Percentiles rank a stretch among this genome's conserved stretches.
Conservation (phyloP, 495 filamentous ascomycete species). For the Rhypophila decipiens region DNA sequence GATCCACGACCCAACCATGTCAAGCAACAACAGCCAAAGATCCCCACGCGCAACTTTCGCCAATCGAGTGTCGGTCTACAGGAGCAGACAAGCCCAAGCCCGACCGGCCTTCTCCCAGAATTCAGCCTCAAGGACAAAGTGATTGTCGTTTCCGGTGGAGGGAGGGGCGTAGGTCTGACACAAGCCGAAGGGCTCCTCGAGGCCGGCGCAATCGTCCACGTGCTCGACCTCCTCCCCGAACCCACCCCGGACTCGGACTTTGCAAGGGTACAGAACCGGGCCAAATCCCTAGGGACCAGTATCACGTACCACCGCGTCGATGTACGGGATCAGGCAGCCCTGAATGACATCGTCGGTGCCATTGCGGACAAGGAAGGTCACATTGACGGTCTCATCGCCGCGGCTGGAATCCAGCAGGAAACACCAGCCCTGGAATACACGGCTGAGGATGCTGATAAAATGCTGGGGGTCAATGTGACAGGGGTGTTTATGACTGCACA, state of each 20-base stretch:
- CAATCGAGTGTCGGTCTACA: conserved; percentile 2
- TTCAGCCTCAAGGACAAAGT: conserved; percentile 76
- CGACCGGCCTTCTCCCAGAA: conserved; percentile 52
- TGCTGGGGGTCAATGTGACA: conserved; percentile 69
- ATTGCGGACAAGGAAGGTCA: conserved; percentile 68
- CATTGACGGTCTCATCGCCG: conserved; percentile 75
- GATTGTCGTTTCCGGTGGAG: conserved; percentile 71
- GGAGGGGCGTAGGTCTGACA: conserved; percentile 69
- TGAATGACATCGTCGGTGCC: conserved; percentile 59
- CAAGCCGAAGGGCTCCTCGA: conserved; percentile 77
- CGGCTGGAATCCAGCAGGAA: conserved; percentile 73
- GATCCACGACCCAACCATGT: not conserved
- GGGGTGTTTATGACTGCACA: conserved; percentile 74
- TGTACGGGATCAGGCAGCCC: conserved; percentile 65
- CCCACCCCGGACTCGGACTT: conserved; percentile 44
- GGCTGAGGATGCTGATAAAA: conserved; percentile 53
- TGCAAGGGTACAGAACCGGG: conserved; percentile 55
- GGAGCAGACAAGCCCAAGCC: not conserved
- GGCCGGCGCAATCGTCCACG: conserved; percentile 67
- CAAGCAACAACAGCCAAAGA: not conserved
- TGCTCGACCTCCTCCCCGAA: conserved; percentile 44
- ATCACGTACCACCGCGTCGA: conserved; percentile 78
- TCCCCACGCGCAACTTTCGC: conserved; percentile 7
- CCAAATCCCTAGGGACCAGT: conserved; percentile 61
- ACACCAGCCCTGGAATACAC: conserved; percentile 63